A percentile compares a stretch with the other conserved stretches of the same genome.
phyloP scores from a whole-genome alignment of 2,329 filamentous ascomycete genomes.

The Cytospora piceae region DNA sequence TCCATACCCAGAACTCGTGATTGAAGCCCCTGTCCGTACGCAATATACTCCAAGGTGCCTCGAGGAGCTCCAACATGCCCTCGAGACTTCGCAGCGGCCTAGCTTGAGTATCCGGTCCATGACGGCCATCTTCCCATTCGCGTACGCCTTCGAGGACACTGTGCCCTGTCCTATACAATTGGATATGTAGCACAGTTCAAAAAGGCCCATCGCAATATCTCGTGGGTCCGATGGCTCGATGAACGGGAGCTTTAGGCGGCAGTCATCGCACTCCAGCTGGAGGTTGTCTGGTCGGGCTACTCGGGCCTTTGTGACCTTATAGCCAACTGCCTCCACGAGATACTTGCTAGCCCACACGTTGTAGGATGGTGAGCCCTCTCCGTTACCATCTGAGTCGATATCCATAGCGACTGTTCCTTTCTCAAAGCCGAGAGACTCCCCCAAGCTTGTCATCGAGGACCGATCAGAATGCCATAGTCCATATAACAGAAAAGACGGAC shows the following conservation, averaged over 20 bases:
- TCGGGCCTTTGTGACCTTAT: background rate
- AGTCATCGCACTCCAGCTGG: background rate
- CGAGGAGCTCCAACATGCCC: background rate
- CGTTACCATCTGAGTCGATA: background rate
- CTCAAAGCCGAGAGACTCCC: too few species aligned
- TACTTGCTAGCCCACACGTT: background rate
- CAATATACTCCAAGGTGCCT: background rate
- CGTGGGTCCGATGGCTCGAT: background rate
- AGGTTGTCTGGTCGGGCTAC: background rate
- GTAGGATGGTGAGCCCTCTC: background rate
- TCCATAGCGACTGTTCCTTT: background rate
- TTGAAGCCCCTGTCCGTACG: too few species aligned
- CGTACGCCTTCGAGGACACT: background rate
- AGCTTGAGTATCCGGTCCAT: background rate
- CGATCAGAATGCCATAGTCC: background rate
- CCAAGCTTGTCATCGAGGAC: background rate
- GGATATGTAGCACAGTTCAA: background rate
- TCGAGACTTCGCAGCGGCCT: background rate
- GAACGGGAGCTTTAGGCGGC: background rate
- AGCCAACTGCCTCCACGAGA: background rate
- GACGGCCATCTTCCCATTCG: background rate
- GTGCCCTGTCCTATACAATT: background rate
- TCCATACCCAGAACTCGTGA: too few species aligned
- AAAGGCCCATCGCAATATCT: background rate
- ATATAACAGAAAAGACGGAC: background rate